These are phyloP conservation scores for Flaveria robusta DNA, from an alignment of 129 eudicot genomes.

Conservation along the genomic window DNA sequence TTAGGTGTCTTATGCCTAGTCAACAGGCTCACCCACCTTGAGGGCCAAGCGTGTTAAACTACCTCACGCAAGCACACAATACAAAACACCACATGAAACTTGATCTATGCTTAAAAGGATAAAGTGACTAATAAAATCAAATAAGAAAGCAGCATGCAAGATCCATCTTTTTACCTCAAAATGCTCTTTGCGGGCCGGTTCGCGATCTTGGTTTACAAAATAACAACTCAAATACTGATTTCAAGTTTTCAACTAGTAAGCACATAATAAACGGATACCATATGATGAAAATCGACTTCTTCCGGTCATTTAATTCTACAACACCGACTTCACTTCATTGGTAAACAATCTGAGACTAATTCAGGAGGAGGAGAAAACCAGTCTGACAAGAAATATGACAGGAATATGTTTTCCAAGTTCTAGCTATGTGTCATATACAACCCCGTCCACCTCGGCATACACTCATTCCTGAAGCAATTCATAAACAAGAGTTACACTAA, in stretches of 20 bases:
- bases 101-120: not conserved
- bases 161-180: constrained; percentile 15
- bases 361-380: constrained; percentile 15
- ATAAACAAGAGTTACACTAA: not conserved
- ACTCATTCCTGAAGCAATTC: constrained; percentile 36
- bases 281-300: constrained; percentile 16
- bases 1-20: too few species aligned
- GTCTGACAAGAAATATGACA: not conserved
- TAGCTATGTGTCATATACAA: constrained; percentile 30
- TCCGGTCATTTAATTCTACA: constrained; percentile 34
- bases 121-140: not conserved
- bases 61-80: not conserved
- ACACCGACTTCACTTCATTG: constrained; percentile 23
- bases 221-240: constrained; percentile 13
- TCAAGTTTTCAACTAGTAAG: constrained; percentile 27
- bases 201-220: constrained; percentile 20
- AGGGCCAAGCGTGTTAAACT: too few species aligned
- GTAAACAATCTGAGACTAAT: constrained; percentile 7
- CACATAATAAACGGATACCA: constrained; percentile 25
- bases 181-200: not conserved
- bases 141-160: constrained; percentile 11
- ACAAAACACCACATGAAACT: not conserved
- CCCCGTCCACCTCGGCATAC: constrained; percentile 12
- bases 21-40: too few species aligned
- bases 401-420: constrained; percentile 17